Evolutionary conservation across 2,329 filamentous ascomycete species (phyloP).

Genomic region (Ceratocystis lukuohia): DNA sequence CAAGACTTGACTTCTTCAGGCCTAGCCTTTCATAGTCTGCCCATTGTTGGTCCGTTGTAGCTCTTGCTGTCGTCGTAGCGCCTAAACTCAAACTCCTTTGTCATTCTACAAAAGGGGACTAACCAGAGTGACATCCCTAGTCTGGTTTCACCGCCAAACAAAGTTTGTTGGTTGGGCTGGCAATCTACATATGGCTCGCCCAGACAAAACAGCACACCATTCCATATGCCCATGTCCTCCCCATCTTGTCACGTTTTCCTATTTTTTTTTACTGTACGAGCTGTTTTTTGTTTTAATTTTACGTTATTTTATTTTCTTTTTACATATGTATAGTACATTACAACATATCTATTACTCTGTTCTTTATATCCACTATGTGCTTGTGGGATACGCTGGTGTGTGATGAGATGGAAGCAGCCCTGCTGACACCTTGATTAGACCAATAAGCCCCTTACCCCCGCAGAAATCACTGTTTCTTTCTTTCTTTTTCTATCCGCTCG

Average conservation of each 20-base stretch:
- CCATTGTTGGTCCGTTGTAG: not conserved
- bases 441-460: conserved; percentile 2
- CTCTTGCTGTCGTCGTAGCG: not conserved
- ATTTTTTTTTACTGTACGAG: too few species aligned
- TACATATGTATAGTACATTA: too few species aligned
- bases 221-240: too few species aligned
- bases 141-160: not conserved
- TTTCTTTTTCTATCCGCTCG: not conserved
- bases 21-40: not conserved
- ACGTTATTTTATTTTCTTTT: too few species aligned
- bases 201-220: too few species aligned
- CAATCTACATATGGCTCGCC: not conserved
- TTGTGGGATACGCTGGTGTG: not conserved
- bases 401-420: not conserved
- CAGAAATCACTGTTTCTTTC: not conserved
- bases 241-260: too few species aligned
- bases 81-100: not conserved
- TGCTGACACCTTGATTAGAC: not conserved
- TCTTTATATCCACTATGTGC: not conserved
- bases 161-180: not conserved
- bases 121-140: not conserved
- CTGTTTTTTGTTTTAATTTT: too few species aligned
- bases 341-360: too few species aligned
- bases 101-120: not conserved
- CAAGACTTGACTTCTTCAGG: not conserved